Evolutionary conservation across 2,329 filamentous ascomycete species (phyloP).

Genomic region (Cryphonectria parasitica): DNA sequence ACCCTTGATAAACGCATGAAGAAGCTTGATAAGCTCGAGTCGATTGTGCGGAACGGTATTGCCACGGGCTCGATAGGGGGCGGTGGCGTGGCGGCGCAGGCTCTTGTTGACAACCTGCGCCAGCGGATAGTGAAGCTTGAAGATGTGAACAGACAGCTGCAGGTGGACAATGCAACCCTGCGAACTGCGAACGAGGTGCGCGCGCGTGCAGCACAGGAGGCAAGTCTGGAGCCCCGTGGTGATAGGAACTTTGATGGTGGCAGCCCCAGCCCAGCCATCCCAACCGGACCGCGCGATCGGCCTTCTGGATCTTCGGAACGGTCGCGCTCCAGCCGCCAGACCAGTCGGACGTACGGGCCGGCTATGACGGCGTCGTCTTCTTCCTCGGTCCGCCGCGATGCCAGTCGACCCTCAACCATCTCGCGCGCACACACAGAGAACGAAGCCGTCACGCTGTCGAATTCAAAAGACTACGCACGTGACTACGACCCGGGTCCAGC

Average conservation of each 20-base stretch:
- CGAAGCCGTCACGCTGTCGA: constrained; percentile 9
- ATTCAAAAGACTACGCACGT: constrained; percentile 25
- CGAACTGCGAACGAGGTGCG: constrained; percentile 65
- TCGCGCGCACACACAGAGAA: constrained; percentile 37
- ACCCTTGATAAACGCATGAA: constrained; percentile 79
- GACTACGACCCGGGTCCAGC: constrained; percentile 26
- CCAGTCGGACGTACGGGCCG: constrained; percentile 31
- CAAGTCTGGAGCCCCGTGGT: constrained; percentile 43
- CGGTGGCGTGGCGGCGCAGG: constrained; percentile 24
- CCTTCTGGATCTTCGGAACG: constrained; percentile 29
- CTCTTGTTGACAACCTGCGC: constrained; percentile 45
- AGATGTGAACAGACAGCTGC: constrained; percentile 65
- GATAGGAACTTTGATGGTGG: constrained; percentile 39
- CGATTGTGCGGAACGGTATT: constrained; percentile 70
- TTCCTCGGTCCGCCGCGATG: constrained; percentile 28
- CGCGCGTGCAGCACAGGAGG: constrained; percentile 49
- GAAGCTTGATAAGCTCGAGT: constrained; percentile 85
- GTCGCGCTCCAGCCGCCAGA: constrained; percentile 20
- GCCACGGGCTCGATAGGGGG: constrained; percentile 51
- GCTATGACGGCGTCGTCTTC: constrained; percentile 27
- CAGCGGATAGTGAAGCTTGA: constrained; percentile 58
- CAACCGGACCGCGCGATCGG: constrained; percentile 52
- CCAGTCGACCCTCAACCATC: constrained; percentile 38
- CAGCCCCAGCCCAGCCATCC: constrained; percentile 58
- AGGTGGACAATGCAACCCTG: constrained; percentile 71